Evolutionary conservation across 306 rosid genomes (phyloP).

Genomic region (Lagenaria siceraria): DNA sequence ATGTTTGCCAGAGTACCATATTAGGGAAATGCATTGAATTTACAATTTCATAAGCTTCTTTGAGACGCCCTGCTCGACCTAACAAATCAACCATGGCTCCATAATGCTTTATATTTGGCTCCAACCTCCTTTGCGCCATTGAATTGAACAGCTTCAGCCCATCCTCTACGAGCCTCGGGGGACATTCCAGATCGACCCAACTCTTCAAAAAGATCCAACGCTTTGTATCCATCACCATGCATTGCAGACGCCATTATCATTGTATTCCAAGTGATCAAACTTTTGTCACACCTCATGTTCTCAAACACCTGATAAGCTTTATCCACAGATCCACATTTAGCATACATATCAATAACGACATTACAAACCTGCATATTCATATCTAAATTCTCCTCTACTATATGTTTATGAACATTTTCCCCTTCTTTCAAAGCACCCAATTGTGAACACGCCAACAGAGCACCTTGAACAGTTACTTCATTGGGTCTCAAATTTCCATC

Average conservation of each 20-base stretch:
- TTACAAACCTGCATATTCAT: slow-evolving; percentile 58
- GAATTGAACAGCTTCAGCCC: slow-evolving; percentile 55
- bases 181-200: slow-evolving; percentile 28
- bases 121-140: slow-evolving; percentile 31
- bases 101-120: slow-evolving; percentile 62
- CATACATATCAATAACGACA: slow-evolving; percentile 77
- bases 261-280: slow-evolving; percentile 68
- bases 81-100: slow-evolving; percentile 72
- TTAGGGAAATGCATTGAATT: slow-evolving; percentile 55
- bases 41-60: slow-evolving; percentile 56
- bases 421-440: slow-evolving; percentile 70
- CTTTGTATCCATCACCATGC: slow-evolving; percentile 55
- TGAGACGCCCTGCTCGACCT: slow-evolving; percentile 75
- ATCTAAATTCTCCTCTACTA: slow-evolving; percentile 41
- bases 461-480: slow-evolving; percentile 62
- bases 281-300: slow-evolving; percentile 45
- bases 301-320: slow-evolving; percentile 47
- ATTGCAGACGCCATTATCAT: slow-evolving; percentile 82
- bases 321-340: slow-evolving; percentile 67
- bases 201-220: slow-evolving; percentile 46
- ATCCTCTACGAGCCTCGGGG: slow-evolving; percentile 62
- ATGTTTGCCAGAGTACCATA: slow-evolving; percentile 70
- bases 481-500: slow-evolving; percentile 54
- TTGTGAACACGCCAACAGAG: slow-evolving; percentile 70
- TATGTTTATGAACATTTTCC: slow-evolving; percentile 31